Evolutionary conservation across 768 basidiomycete species (phyloP), one percentile per base, ranked within the genome.

Genomic region (Cyclocybe cylindracea): DNA sequence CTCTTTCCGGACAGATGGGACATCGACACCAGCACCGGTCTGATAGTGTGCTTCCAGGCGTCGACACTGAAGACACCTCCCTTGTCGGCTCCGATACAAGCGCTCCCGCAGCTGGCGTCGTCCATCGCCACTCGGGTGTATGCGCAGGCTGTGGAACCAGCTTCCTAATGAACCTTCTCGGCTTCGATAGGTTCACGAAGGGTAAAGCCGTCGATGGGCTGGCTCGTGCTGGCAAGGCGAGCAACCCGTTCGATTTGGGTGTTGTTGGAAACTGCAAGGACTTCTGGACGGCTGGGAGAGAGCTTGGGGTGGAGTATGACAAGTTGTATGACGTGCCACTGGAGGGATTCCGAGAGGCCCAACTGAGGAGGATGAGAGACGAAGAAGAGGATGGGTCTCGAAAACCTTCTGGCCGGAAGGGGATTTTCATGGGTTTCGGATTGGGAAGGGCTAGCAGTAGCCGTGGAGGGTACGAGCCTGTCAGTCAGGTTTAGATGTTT

Each of bases 211-310:
- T 89, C 7, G 85, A 91, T 59, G 94, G 95, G 18, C 85, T 98
- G 49, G 82, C 86, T 43, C 77, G 85, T 19, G 87, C 91, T 1
- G 76, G 83, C 5, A 85, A 81, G 50, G 87, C 89, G 35, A 78
- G 82, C 46, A 98, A 98, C 70, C 97, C 96, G 37, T 99, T 98
- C 67, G 93, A 97, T 69, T 61, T 90, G 16, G 95, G 95, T 2
- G 41, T 88, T 11, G 70, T 80, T 14, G 75, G 77, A 50, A 95
- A 95, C 65, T 95, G 93, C 67, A 84, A 81, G 61, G 96, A 99
- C 74, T 98, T 99, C 70, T 99, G 96, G 96, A 84, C 84, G 44
- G 81, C 80, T 50, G 92, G 94, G 18, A 77, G 77, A 53, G 90
- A 92, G 68, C 72, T 96, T 19, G 92, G 91, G 2, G 90, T 99